Percentiles rank a stretch among this genome's conserved stretches.
phyloP scores from a whole-genome alignment of 805 yeast species.

The Soucietia sequanensis region DNA sequence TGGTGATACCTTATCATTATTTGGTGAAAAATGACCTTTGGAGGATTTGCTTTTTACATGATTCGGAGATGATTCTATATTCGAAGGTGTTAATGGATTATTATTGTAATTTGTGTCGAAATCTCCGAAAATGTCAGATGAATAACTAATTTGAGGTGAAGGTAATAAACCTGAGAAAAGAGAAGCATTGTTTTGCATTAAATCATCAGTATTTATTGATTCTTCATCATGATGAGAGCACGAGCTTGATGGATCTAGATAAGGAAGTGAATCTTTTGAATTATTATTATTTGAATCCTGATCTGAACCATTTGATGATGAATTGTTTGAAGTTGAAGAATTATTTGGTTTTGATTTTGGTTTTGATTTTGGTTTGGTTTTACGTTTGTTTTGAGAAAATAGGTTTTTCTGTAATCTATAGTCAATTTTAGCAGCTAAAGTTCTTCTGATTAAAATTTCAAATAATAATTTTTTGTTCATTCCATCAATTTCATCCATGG shows the following conservation, averaged over 20 bases:
- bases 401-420: slow-evolving; percentile 28
- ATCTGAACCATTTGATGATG: slow-evolving; percentile 2
- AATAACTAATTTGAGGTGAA: slow-evolving; percentile 37
- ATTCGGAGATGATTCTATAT: neutral
- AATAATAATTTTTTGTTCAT: slow-evolving; percentile 31
- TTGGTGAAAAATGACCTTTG: neutral
- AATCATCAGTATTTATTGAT: slow-evolving; percentile 26
- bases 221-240: slow-evolving; percentile 15
- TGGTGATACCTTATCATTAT: neutral
- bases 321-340: neutral
- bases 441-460: slow-evolving; percentile 39
- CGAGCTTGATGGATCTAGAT: slow-evolving; percentile 16
- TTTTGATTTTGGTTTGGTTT: neutral
- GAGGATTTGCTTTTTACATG: neutral
- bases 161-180: slow-evolving; percentile 34
- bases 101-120: neutral
- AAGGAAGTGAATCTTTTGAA: slow-evolving; percentile 1
- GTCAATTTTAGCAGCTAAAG: slow-evolving; percentile 41
- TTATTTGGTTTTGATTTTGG: neutral
- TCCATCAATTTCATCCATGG: slow-evolving; percentile 22
- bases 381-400: slow-evolving; percentile 5
- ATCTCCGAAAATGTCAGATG: slow-evolving; percentile 28
- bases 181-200: slow-evolving; percentile 31
- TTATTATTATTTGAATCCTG: slow-evolving; percentile 3
- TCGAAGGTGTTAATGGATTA: too few species aligned